Evolutionary conservation across 2,329 filamentous ascomycete species (phyloP).

Genomic region (Fusarium hainanense): DNA sequence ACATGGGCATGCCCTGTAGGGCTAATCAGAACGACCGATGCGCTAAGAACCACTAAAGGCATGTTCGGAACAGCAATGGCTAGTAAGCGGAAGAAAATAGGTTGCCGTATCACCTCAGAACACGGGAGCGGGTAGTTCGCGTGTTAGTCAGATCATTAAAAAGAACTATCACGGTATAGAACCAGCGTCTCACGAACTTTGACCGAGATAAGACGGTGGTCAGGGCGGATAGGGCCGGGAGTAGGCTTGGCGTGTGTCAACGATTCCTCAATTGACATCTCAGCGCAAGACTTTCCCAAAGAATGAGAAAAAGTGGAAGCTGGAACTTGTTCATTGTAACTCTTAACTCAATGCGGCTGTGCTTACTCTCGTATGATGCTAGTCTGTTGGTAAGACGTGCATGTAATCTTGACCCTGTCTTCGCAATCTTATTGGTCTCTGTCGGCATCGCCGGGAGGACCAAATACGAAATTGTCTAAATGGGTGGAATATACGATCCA

Average conservation of each 20-base stretch:
- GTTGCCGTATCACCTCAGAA: not conserved
- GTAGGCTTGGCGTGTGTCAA: not conserved
- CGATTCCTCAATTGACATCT: not conserved
- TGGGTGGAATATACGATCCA: not conserved
- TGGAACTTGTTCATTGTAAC: not conserved
- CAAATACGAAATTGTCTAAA: not conserved
- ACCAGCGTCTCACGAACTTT: rapidly evolving
- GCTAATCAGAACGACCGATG: not conserved
- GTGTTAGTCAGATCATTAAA: not conserved
- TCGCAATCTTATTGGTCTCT: not conserved
- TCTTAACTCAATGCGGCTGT: not conserved
- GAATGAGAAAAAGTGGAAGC: not conserved
- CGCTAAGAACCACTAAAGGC: not conserved
- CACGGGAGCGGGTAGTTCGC: not conserved
- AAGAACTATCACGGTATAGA: not conserved
- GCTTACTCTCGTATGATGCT: not conserved
- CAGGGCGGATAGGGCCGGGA: not conserved
- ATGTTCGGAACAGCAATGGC: not conserved
- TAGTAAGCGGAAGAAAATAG: not conserved
- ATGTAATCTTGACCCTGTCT: not conserved
- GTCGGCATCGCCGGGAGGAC: not conserved
- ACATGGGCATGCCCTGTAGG: not conserved
- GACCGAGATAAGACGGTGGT: not conserved
- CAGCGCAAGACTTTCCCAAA: not conserved
- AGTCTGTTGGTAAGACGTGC: not conserved